Percentiles rank a stretch among this genome's conserved stretches.
Evolutionary conservation across 2,329 filamentous ascomycete genomes (phyloP).

Genomic region (Phaeophleospora eucalypticola): DNA sequence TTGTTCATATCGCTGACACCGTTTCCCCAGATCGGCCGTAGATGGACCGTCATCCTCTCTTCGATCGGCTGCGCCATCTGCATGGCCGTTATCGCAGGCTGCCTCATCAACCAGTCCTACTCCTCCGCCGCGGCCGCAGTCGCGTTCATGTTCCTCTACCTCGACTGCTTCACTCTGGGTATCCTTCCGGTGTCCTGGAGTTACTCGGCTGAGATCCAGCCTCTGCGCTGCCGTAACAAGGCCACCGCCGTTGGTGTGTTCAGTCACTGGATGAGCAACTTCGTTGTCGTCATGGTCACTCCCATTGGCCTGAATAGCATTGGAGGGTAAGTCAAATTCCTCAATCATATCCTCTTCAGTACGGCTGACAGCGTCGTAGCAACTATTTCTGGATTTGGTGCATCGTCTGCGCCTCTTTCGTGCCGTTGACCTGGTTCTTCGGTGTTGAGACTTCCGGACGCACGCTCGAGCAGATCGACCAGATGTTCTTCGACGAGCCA

Average conservation of each 20-base stretch:
- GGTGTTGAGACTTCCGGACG: slow-evolving; percentile 30
- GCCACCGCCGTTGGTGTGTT: slow-evolving; percentile 47
- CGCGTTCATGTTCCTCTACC: slow-evolving; percentile 46
- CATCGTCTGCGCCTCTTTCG: slow-evolving; percentile 48
- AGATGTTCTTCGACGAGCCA: slow-evolving; percentile 33
- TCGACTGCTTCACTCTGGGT: slow-evolving; percentile 53
- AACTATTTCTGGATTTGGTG: slow-evolving; percentile 55
- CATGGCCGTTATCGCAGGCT: slow-evolving; percentile 35
- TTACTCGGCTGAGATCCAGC: slow-evolving; percentile 49
- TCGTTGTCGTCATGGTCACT: slow-evolving; percentile 34
- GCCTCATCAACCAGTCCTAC: slow-evolving; percentile 26
- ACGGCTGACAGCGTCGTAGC: no score
- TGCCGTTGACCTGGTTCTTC: slow-evolving; percentile 43
- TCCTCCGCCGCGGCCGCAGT: slow-evolving; percentile 31
- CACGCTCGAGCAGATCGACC: slow-evolving; percentile 26
- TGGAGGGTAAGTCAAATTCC: slow-evolving; percentile 23
- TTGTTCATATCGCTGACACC: neutral
- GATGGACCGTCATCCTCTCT: slow-evolving; percentile 30
- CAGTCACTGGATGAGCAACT: slow-evolving; percentile 49
- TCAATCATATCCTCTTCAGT: neutral
- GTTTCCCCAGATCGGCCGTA: slow-evolving; percentile 21
- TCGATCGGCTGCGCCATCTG: slow-evolving; percentile 32
- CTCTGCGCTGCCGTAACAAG: slow-evolving; percentile 46
- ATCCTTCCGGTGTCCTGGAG: slow-evolving; percentile 40
- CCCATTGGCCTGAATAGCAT: slow-evolving; percentile 25